Conservation (phyloP, 106 monocot species). For the Chionographis japonica region DNA sequence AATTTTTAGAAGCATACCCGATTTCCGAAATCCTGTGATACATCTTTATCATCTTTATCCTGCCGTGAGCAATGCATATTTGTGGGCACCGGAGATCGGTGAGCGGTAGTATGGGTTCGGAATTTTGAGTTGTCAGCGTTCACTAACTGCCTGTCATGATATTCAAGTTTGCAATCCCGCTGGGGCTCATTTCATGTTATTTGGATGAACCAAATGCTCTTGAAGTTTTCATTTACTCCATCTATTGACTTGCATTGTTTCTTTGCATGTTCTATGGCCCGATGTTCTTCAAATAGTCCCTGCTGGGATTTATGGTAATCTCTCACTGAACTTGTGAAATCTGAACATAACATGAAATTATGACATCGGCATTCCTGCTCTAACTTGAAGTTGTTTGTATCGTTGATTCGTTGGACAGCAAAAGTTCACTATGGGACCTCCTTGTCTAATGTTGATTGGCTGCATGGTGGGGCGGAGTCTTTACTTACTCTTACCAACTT, state of each 20-base stretch:
- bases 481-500: constrained; percentile 88
- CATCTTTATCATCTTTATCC: too few species aligned
- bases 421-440: constrained; percentile 97
- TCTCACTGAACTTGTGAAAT: background rate
- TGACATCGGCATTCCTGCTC: background rate
- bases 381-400: background rate
- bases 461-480: constrained; percentile 90
- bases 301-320: constrained; percentile 92
- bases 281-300: constrained; percentile 47
- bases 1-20: too few species aligned
- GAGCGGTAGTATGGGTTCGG: too few species aligned
- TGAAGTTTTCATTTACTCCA: background rate
- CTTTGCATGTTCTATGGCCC: constrained; percentile 13
- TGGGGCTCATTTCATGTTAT: too few species aligned
- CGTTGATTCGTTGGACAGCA: constrained; percentile 36
- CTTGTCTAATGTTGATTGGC: constrained; percentile 96
- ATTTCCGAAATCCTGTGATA: too few species aligned
- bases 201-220: background rate
- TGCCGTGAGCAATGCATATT: too few species aligned
- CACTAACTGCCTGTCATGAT: too few species aligned
- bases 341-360: background rate
- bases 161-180: too few species aligned
- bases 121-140: too few species aligned
- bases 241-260: constrained; percentile 22
- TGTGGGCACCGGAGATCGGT: too few species aligned